phyloP scores from a whole-genome alignment of 768 basidiomycete species.

The Ramaria rubella region DNA sequence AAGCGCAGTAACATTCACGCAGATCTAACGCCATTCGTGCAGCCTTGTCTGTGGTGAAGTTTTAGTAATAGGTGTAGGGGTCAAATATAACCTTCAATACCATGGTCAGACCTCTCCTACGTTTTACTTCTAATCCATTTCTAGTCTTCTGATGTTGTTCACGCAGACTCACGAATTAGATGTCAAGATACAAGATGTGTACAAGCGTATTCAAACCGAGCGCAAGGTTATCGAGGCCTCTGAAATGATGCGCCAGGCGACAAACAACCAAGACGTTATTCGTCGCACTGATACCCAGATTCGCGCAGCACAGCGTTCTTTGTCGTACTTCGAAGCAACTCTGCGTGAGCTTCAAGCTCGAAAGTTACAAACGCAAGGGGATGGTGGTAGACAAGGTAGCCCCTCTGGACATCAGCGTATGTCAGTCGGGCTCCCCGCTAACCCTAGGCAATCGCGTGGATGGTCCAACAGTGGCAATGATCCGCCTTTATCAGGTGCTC shows the following conservation, averaged over 20 bases:
- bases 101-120: not conserved
- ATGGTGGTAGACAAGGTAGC: not conserved
- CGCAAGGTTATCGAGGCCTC: slow-evolving; percentile 88
- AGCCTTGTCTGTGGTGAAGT: not conserved
- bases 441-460: not conserved
- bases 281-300: slow-evolving; percentile 78
- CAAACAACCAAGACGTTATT: slow-evolving; percentile 80
- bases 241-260: slow-evolving; percentile 71
- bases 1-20: not conserved
- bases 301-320: slow-evolving; percentile 74
- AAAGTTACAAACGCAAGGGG: slow-evolving; percentile 42
- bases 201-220: slow-evolving; percentile 86
- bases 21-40: not conserved
- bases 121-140: not conserved
- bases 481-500: not conserved
- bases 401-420: not conserved
- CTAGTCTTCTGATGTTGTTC: not conserved
- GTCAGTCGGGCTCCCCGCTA: not conserved
- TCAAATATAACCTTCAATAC: not conserved
- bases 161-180: slow-evolving; percentile 42
- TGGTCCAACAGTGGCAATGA: not conserved
- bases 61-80: not conserved
- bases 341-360: slow-evolving; percentile 76
- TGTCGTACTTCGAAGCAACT: slow-evolving; percentile 84
- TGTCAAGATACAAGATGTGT: slow-evolving; percentile 89